Evolutionary conservation across 75 land plant genomes (phyloP), one percentile per base, ranked within the genome.

Genomic region (Pseudotsuga menziesii): DNA sequence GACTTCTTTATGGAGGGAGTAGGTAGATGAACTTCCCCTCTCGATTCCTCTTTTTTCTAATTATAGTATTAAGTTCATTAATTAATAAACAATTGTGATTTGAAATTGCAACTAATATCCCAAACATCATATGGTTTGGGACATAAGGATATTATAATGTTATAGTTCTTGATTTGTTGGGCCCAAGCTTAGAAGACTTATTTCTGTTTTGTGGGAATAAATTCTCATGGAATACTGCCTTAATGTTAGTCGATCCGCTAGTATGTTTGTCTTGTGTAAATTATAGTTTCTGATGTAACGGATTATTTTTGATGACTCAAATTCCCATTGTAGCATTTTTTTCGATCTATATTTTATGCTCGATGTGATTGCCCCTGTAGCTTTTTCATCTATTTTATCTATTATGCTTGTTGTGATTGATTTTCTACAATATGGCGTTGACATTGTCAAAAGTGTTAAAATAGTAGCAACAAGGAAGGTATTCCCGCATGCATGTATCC

Each of bases 171-270:
- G 98, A 95, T 81, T 89, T 95, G 80, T 80, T 95, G 81, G 98
- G 98, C 12, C 98, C 98, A 29, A 93, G 98, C 76, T 86, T 95
- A 12, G 98, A 95, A 73, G 98, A 95, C 70, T 80, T 95, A 58
- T 91, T 95, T 80, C 88, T 91, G 57, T 95, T 91, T 75, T 95
- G 94, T 84, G 91, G 93, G 32, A 82, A 91, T 75, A 93, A 85
- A 77, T 93, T 95, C 36, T 91, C 98, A 3, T 63, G 93, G 81
- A 95, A 95, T 88, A 91, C 96, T 0, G 98, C 91, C 59, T 77
- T 95, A 64, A 93, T 93, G 97, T 76, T 95, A 62, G 98, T 96
- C 54, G 98, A 95, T 80, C 98, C 91, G 76, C 92, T 95, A 96
- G 97, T 95, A 87, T 27, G 75, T 48, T 8, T 73, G 23, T 5